Base-by-base conservation (phyloP, 129 eudicot species). In the Heracleum sosnowskyi region DNA sequence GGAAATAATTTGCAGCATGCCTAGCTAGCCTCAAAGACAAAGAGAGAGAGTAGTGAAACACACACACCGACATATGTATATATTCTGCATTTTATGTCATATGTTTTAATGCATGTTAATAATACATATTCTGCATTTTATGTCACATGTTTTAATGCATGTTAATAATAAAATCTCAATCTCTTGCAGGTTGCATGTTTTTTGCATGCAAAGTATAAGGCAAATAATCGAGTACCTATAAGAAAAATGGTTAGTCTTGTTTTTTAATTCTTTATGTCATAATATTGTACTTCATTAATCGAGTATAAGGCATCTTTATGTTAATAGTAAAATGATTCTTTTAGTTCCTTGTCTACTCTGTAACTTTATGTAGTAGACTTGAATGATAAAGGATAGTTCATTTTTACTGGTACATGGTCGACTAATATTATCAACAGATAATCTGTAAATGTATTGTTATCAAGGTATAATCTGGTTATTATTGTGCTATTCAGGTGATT, bases 1-100 rank as follows among this genome's bases (percentile, higher is more conserved):
- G 90, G 88, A 63, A 91, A 86, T 81, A 70, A 76, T 4, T 55
- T 89, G 80, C 91, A 86, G 80, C 47, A 78, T 63, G 92, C 87
- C 17, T 90, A 81, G 85, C 78, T 63, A 57, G 17, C 46, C 3
- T 2, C 3, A 28, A 7, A 22, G 63, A 17, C 37, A 35, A 16
- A 70, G 37, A 36, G 45, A 37, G 11, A 10, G 28, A 9, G 24
- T 17, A 35, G 62, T 18, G 73, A 33, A 70, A 20, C 75, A 37
- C n/a, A 20, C 28, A 53, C 62, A 53, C 24, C 5, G 60, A 20
- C 11, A 53, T 22, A 53, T 20, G 37, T 51, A 24, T 73, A 18
- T 17, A 70, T 60, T 22, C 4, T 5, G 28, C n/a, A 77, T 63
- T 16, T 37, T 37, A 37, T 80, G 15, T 80, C 36, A 15, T 13